Percentiles rank a stretch among this genome's conserved stretches.
Conservation (phyloP, 139 green algal genomes). For the Tetradesmus obliquus region DNA sequence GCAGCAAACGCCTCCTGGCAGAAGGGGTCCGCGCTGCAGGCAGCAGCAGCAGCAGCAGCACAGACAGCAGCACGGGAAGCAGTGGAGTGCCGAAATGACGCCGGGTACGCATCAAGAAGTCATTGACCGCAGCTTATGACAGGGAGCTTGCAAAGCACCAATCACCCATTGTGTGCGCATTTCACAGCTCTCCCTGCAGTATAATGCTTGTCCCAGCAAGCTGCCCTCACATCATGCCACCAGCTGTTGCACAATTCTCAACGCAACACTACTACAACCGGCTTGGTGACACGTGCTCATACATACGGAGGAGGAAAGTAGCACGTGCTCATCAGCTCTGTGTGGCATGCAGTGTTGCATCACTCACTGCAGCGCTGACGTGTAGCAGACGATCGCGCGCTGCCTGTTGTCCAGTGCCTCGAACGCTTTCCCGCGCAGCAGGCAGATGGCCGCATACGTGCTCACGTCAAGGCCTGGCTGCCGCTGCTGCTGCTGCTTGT, state of each 20-base stretch:
- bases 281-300: too few species aligned
- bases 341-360: background rate
- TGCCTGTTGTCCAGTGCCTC: constrained; percentile 88
- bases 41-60: constrained; percentile 6
- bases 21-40: constrained; percentile 80
- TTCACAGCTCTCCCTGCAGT: too few species aligned
- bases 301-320: too few species aligned
- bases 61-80: background rate
- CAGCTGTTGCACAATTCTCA: too few species aligned
- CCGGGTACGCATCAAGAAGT: background rate
- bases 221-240: too few species aligned
- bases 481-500: background rate
- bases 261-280: too few species aligned
- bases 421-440: constrained; percentile 85
- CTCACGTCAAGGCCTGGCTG: constrained; percentile 45
- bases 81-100: background rate
- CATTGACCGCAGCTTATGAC: background rate
- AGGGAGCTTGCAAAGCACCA: background rate
- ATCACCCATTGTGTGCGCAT: too few species aligned
- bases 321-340: too few species aligned
- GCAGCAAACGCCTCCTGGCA: constrained; percentile 94
- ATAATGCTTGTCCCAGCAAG: too few species aligned
- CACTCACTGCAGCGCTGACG: constrained; percentile 67
- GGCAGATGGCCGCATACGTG: constrained; percentile 69
- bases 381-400: constrained; percentile 69